A percentile compares a stretch with the other conserved stretches of the same genome.
These are phyloP conservation scores for Fraxinus quadrangulata DNA, from an alignment of 257 asterid genomes.

Conservation along the genomic window DNA sequence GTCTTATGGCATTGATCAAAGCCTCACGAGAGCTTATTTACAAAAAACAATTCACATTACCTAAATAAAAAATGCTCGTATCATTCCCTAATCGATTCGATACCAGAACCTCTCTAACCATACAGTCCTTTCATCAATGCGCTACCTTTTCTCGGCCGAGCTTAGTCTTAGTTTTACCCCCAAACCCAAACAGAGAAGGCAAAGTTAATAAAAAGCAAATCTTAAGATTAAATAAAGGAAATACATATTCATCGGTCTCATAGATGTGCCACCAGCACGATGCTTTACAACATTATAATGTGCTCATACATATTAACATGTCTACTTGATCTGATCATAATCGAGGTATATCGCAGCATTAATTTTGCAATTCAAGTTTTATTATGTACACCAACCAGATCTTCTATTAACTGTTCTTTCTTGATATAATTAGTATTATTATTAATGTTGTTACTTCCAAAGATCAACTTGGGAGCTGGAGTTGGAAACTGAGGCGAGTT, in stretches of 20 bases:
- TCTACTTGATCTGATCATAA: background rate
- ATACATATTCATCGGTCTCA: constrained; percentile 28
- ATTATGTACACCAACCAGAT: constrained; percentile 40
- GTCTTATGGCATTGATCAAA: background rate
- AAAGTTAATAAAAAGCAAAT: background rate
- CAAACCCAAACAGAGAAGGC: background rate
- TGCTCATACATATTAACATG: constrained; percentile 15
- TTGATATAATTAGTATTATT: constrained; percentile 19
- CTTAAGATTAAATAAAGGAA: constrained; percentile 7
- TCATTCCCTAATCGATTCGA: too few species aligned
- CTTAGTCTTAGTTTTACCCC: background rate
- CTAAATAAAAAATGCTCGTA: too few species aligned
- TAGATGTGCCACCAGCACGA: background rate
- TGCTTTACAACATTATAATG: constrained; percentile 7
- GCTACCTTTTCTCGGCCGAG: background rate
- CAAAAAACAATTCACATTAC: too few species aligned
- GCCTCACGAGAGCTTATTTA: background rate
- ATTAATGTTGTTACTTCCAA: constrained; percentile 43
- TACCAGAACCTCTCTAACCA: too few species aligned
- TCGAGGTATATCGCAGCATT: constrained; percentile 1
- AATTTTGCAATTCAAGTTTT: constrained; percentile 22
- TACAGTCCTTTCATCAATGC: too few species aligned
- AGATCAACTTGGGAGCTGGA: constrained; percentile 44
- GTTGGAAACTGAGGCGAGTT: constrained; percentile 32
- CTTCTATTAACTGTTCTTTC: background rate